phyloP scores from a whole-genome alignment of 345 rosid species.

The Litchi chinensis region DNA sequence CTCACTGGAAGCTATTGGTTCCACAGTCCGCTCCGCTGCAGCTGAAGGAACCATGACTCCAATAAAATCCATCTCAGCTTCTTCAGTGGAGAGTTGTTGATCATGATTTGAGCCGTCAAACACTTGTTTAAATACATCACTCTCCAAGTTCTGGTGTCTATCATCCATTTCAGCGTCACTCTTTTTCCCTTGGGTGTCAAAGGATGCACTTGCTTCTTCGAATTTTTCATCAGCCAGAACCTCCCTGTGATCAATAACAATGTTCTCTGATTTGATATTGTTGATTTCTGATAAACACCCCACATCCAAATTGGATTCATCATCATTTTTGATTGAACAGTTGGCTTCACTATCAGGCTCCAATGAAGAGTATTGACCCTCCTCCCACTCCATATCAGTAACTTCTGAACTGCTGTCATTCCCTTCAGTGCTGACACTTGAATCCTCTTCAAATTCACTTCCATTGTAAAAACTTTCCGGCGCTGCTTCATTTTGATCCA shows the following conservation, averaged over 20 bases:
- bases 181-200: conserved; percentile 5
- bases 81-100: conserved; percentile 24
- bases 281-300: conserved; percentile 24
- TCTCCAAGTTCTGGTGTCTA: conserved; percentile 15
- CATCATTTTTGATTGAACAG: conserved; percentile 28
- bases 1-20: conserved; percentile 17
- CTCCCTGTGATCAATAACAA: conserved; percentile 21
- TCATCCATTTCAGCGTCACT: conserved; percentile 22
- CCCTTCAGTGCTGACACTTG: conserved; percentile 21
- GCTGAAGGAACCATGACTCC: neutral
- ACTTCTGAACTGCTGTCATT: conserved; percentile 30
- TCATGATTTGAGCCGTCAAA: conserved; percentile 17
- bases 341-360: conserved; percentile 28
- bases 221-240: conserved; percentile 28
- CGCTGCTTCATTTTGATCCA: conserved; percentile 20
- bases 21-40: conserved; percentile 12
- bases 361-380: conserved; percentile 22
- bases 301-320: conserved; percentile 12
- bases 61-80: conserved; percentile 19
- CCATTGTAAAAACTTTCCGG: conserved; percentile 14
- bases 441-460: conserved; percentile 26
- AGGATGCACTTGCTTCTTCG: conserved; percentile 27
- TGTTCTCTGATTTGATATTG: conserved; percentile 18
- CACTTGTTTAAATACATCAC: conserved; percentile 22
- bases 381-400: conserved; percentile 59